A percentile compares a stretch with the other conserved stretches of the same genome.
phyloP scores from a whole-genome alignment of 768 basidiomycete species.

The Psilocybe sp. region DNA sequence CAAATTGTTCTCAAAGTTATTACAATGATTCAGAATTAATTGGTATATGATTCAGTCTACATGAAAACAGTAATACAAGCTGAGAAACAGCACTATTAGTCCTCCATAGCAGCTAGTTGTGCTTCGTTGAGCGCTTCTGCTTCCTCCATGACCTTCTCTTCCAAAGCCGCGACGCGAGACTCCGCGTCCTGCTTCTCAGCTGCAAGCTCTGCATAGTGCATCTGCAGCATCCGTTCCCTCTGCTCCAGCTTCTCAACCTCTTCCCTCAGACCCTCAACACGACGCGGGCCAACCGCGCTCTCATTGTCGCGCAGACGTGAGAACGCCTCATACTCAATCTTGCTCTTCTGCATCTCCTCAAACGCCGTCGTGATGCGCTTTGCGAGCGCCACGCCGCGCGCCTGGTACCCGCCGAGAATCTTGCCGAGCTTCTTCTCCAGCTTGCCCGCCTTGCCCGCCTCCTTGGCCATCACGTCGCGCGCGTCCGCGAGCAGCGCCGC shows the following conservation, averaged over 20 bases:
- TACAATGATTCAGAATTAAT: slow-evolving; percentile 34
- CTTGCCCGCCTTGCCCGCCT: slow-evolving; percentile 80
- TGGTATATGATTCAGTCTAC: slow-evolving; percentile 2
- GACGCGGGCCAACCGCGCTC: slow-evolving; percentile 68
- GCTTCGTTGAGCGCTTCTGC: slow-evolving; percentile 81
- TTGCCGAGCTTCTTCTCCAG: slow-evolving; percentile 87
- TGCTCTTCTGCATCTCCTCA: slow-evolving; percentile 61
- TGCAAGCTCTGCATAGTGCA: slow-evolving; percentile 80
- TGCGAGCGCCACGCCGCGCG: slow-evolving; percentile 62
- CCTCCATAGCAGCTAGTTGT: slow-evolving; percentile 65
- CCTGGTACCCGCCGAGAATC: slow-evolving; percentile 88
- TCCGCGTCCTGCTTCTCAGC: slow-evolving; percentile 62
- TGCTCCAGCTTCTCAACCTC: slow-evolving; percentile 82
- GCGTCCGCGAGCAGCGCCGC: slow-evolving; percentile 54
- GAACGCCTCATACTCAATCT: slow-evolving; percentile 81
- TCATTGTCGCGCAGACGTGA: slow-evolving; percentile 70
- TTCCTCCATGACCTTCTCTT: slow-evolving; percentile 85
- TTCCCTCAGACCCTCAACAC: slow-evolving; percentile 77
- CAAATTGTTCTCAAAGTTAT: slow-evolving; percentile 30
- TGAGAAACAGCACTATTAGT: slow-evolving; percentile 10
- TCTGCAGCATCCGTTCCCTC: slow-evolving; percentile 77
- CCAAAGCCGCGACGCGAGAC: slow-evolving; percentile 57
- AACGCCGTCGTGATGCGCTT: slow-evolving; percentile 67
- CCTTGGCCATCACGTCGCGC: slow-evolving; percentile 72
- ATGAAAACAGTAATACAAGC: neutral